Evolutionary conservation across 768 basidiomycete species (phyloP).

Genomic region (Zangia roseola): DNA sequence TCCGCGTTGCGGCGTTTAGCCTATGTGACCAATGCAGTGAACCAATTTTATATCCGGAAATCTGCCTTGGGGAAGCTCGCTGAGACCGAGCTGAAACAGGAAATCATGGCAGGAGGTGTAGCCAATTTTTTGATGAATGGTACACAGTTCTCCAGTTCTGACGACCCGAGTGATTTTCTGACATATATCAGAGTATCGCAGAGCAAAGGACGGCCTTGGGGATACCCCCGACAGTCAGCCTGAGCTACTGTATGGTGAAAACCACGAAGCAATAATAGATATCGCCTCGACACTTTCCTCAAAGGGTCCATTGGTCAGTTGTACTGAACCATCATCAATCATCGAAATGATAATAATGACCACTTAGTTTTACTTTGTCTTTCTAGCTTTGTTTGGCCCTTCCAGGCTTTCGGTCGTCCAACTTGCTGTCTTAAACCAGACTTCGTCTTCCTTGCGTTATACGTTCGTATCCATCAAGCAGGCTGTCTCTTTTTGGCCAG

Average conservation of each 20-base stretch:
- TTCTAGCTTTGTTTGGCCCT: conserved; percentile 25
- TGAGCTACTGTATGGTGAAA: conserved; percentile 12
- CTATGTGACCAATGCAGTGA: conserved; percentile 16
- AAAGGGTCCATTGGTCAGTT: conserved; percentile 19
- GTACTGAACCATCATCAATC: not conserved
- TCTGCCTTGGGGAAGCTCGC: conserved; percentile 15
- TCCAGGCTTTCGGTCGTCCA: conserved; percentile 28
- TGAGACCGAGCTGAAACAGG: conserved; percentile 10
- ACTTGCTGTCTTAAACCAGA: conserved; percentile 31
- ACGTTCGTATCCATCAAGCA: conserved; percentile 20
- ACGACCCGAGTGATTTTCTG: no score
- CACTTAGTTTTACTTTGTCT: conserved; percentile 29
- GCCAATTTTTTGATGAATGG: conserved; percentile 13
- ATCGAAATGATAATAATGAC: not conserved
- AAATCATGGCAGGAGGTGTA: conserved; percentile 24
- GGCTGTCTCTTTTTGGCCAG: conserved; percentile 8
- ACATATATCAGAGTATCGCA: conserved; percentile 19
- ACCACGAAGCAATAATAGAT: not conserved
- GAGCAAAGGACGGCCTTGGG: conserved; percentile 18
- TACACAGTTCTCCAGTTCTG: not conserved
- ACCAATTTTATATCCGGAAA: conserved; percentile 23
- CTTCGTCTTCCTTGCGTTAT: conserved; percentile 19
- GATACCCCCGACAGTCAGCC: conserved; percentile 9
- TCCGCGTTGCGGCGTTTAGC: conserved; percentile 5
- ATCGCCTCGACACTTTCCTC: conserved; percentile 11